Base-by-base conservation (phyloP, 306 rosid genomes). In the Pachyrhizus erosus region DNA sequence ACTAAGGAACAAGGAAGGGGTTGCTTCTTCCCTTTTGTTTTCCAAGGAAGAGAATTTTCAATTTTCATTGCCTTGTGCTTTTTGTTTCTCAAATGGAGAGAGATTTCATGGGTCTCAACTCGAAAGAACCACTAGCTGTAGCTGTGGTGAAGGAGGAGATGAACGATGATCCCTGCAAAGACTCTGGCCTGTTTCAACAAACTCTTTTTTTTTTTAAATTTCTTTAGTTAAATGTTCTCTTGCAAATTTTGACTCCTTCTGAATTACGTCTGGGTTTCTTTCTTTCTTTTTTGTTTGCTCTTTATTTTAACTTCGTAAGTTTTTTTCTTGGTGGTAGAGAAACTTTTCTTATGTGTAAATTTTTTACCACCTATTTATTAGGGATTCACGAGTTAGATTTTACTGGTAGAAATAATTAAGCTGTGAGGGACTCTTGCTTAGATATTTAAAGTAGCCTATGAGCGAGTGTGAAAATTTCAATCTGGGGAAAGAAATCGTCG, bases 51-150 rank as follows among this genome's bases (percentile, higher is more conserved):
- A 51, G 15, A 7, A 14, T 37, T 83, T 64, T 39, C 13, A 70
- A 20, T 20, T 20, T 54, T 34, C 39, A 37, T 57, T 57, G 20
- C 66, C 10, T 45, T 79, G 67, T 31, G 21, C 15, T 69, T 55
- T 58, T 52, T 31, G 37, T 73, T 84, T 58, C 89, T 76, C 57
- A 85, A 84, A 94, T 90, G 98, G 98, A 91, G 90, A 90, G 93
- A 83, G 97, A 92, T 90, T 94, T 94, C 87, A 73, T 92, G 97
- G 97, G 98, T 62, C 77, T 94, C 76, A 77, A 69, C 90, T 90
- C 80, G 0, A 91, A 88, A 66, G 90, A 91, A 81, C 61, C 91
- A 12, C 77, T 84, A 31, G 54, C 81, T 81, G 45, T 84, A 31
- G 54, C 81, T 81, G 45, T 67, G 77, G 90, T 91, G 85, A 94